These are phyloP conservation scores for Wickerhamomyces mucosus DNA, from an alignment of 805 yeast genomes.

Conservation along the genomic window DNA sequence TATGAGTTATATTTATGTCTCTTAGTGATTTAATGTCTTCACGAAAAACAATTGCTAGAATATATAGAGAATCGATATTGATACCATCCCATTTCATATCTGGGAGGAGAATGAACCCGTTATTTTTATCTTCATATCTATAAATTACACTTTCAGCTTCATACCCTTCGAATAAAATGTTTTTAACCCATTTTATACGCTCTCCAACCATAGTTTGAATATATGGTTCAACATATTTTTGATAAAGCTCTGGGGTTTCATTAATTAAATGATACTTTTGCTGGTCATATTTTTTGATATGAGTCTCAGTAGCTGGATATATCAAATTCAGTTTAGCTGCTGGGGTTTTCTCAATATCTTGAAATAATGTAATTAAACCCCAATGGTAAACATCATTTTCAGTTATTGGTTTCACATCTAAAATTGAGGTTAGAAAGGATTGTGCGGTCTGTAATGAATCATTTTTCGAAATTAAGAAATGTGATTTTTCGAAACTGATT, in stretches of 20 bases:
- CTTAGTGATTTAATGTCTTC: slow-evolving; percentile 64
- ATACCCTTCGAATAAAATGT: slow-evolving; percentile 70
- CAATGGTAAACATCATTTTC: slow-evolving; percentile 79
- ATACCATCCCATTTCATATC: slow-evolving; percentile 95
- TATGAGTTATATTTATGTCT: slow-evolving; percentile 54
- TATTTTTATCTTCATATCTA: slow-evolving; percentile 35
- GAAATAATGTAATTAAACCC: slow-evolving; percentile 50
- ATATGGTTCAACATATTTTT: slow-evolving; percentile 56
- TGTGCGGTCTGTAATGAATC: background rate
- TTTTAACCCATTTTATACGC: slow-evolving; percentile 81
- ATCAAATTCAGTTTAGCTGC: slow-evolving; percentile 67
- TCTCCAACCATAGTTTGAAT: slow-evolving; percentile 69
- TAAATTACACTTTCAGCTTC: slow-evolving; percentile 76
- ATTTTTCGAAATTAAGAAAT: slow-evolving; percentile 33
- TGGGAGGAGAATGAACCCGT: slow-evolving; percentile 73
- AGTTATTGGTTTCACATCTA: slow-evolving; percentile 33
- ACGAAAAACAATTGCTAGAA: slow-evolving; percentile 67
- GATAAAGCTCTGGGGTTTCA: slow-evolving; percentile 79
- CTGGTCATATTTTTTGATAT: slow-evolving; percentile 63
- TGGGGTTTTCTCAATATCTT: slow-evolving; percentile 38
- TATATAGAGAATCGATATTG: slow-evolving; percentile 58
- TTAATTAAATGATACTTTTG: slow-evolving; percentile 51
- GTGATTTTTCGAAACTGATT: slow-evolving; percentile 62
- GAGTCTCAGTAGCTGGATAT: slow-evolving; percentile 84
- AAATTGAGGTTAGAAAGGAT: slow-evolving; percentile 11